Conservation (phyloP, 1,284 basidiomycete genomes). For the Melampsora americana region DNA sequence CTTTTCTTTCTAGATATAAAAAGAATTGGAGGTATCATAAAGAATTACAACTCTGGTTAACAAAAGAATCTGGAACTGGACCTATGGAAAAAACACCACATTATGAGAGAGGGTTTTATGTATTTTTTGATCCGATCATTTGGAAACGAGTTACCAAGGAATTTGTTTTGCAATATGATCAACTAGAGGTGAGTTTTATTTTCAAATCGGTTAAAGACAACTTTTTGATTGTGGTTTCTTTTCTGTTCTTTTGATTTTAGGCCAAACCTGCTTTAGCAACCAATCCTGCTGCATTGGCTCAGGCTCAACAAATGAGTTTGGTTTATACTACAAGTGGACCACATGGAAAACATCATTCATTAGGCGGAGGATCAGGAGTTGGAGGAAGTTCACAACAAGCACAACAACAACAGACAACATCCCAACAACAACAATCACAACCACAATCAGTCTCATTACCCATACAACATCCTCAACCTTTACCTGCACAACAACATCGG, state of each 20-base stretch:
- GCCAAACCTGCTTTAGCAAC: constrained; percentile 42
- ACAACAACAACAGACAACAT: no score
- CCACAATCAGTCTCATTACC: no score
- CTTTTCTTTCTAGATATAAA: constrained; percentile 59
- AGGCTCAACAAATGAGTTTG: constrained; percentile 31
- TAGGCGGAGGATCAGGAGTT: not conserved
- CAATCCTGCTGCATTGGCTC: constrained; percentile 37
- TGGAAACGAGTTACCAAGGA: constrained; percentile 71
- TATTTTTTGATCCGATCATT: constrained; percentile 83
- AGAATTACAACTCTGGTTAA: constrained; percentile 89
- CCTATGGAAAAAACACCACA: constrained; percentile 82
- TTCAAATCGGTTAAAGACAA: no score
- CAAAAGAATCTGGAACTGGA: constrained; percentile 79
- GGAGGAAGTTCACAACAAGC: no score
- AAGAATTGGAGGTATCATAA: constrained; percentile 98
- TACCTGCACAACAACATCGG: no score
- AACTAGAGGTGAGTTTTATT: constrained; percentile 72
- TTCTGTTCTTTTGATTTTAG: not conserved
- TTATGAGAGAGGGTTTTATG: constrained; percentile 83
- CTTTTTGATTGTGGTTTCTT: no score
- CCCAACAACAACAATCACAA: no score
- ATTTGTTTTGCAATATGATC: constrained; percentile 78
- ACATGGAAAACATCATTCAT: constrained; percentile 26
- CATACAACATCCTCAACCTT: no score
- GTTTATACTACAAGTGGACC: constrained; percentile 41